Base-by-base conservation (phyloP, 495 filamentous ascomycete species). In the Talaromyces liani region DNA sequence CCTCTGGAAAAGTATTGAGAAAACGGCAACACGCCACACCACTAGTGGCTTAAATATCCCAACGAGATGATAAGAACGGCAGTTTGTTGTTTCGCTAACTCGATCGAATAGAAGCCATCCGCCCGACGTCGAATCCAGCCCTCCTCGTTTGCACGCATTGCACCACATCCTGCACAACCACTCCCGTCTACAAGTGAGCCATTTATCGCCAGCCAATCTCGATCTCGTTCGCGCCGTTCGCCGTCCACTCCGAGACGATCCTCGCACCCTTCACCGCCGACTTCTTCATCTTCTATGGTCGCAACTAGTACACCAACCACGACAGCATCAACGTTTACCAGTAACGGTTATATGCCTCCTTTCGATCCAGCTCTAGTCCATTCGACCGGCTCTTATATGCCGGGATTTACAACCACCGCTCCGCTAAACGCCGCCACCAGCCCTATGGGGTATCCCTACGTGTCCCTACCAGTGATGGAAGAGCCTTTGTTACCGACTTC, bases 1-100 rank as follows among this genome's bases (percentile, higher is more conserved):
- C 56, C 63, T 64, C 63, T 63, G 61, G 61, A 54, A 64, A 64
- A 64, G 63, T 64, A 64, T 60, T 64, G 55, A 53, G 57, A 58
- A 51, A 59, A 60, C 55, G 63, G 60, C 58, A 62, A 62, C 63
- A 51, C 55, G 20, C 53, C 53, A 56, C 53, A 56, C 53, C 27
- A 25, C 53, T 56, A 39, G 63, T 60, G 62, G 41, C 55, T 60
- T 41, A 16, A 36, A 54, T 54, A 33, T 34, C 56, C 24, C 31
- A 18, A 58, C 29, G 8, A 61, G 45, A 9, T 7, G 45, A 7
- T 20, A 60, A 45, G 57, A n/a, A 59, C 59, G 59, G 59, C 33
- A 41, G 25, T 61, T 29, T 54, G 60, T 51, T 25, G 25, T 31
- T 12, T 60, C 55, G 63, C 63, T 64, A 59, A 64, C 57, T 41